Evolutionary conservation across 257 asterid species (phyloP).

Genomic region (Solanum infundibuliforme): DNA sequence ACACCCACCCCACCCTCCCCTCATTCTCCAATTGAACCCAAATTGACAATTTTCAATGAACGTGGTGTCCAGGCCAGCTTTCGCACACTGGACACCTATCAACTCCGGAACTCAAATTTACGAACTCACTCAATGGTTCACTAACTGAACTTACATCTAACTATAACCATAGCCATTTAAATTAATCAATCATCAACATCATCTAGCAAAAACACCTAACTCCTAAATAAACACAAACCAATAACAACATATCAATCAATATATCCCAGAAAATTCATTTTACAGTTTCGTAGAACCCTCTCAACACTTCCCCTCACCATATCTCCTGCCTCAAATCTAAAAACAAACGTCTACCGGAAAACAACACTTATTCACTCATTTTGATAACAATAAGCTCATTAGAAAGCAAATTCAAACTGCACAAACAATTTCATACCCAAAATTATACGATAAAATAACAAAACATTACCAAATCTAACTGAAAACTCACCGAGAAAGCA

Average conservation of each 20-base stretch:
- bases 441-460: not conserved
- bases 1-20: not conserved
- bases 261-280: not conserved
- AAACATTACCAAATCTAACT: not conserved
- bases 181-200: not conserved
- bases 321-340: not conserved
- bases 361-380: not conserved
- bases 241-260: not conserved
- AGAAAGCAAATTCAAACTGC: not conserved
- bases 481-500: not conserved
- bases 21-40: not conserved
- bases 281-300: not conserved
- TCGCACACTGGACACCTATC: not conserved
- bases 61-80: not conserved
- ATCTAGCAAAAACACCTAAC: not conserved
- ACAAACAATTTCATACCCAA: not conserved
- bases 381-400: not conserved
- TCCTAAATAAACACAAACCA: not conserved
- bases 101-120: not conserved
- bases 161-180: not conserved
- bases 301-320: not conserved
- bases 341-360: not conserved
- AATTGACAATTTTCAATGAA: not conserved
- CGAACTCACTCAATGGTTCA: accelerated
- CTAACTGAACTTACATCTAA: not conserved